A percentile compares a stretch with the other conserved stretches of the same genome.
These are phyloP conservation scores for Ceratocystis smalleyi DNA, from an alignment of 2,329 filamentous ascomycete genomes.

Conservation along the genomic window DNA sequence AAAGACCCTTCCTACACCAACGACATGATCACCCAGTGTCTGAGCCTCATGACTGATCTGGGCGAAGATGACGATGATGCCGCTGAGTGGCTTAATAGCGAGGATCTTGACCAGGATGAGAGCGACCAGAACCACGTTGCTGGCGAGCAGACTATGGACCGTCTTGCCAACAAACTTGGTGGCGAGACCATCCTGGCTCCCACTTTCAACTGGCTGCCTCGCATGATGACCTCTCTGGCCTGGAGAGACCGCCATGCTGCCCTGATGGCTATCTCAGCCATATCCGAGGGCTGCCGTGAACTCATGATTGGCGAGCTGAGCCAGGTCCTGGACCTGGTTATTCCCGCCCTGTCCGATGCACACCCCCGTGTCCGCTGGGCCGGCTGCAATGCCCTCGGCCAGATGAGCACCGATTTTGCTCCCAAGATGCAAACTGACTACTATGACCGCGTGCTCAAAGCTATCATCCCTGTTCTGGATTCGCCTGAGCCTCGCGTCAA, in stretches of 20 bases:
- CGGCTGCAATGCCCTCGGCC: slow-evolving; percentile 93
- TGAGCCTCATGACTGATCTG: slow-evolving; percentile 96
- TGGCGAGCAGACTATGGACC: slow-evolving; percentile 96
- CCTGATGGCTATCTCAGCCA: slow-evolving; percentile 96
- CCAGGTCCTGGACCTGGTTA: slow-evolving; percentile 86
- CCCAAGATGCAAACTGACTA: slow-evolving; percentile 96
- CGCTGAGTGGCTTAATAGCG: slow-evolving; percentile 77
- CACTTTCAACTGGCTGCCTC: slow-evolving; percentile 90
- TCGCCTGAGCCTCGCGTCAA: slow-evolving; percentile 87
- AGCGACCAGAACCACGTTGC: slow-evolving; percentile 95
- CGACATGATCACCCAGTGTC: slow-evolving; percentile 96
- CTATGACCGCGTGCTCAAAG: slow-evolving; percentile 70
- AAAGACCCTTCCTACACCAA: slow-evolving; percentile 83
- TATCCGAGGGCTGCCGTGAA: slow-evolving; percentile 91
- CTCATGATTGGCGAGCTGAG: slow-evolving; percentile 90
- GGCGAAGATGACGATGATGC: slow-evolving; percentile 90
- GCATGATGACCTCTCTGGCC: slow-evolving; percentile 89
- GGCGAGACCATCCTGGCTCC: slow-evolving; percentile 83
- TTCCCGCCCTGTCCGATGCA: slow-evolving; percentile 74
- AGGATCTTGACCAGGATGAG: slow-evolving; percentile 91
- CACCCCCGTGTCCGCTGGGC: slow-evolving; percentile 94
- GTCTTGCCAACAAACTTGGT: slow-evolving; percentile 89
- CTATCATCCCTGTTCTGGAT: slow-evolving; percentile 82
- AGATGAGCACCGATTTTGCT: slow-evolving; percentile 99
- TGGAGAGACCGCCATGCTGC: slow-evolving; percentile 95